Conservation (phyloP, 768 basidiomycete genomes). For the Pulveroboletus sp. region DNA sequence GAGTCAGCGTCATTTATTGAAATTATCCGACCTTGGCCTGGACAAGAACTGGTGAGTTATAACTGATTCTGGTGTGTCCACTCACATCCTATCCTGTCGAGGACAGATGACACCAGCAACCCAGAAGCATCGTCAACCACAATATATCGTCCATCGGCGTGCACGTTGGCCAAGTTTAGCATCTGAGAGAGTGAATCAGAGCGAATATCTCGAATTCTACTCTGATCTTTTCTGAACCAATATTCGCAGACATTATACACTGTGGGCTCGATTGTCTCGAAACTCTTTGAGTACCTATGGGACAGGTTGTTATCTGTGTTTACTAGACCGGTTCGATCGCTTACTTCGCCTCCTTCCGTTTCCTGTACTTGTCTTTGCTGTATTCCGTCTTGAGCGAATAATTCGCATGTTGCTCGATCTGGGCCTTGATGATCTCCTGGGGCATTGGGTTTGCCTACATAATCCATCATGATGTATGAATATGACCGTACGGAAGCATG, state of each 20-base stretch:
- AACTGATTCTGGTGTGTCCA: neutral
- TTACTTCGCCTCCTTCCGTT: constrained; percentile 95
- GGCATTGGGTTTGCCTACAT: constrained; percentile 10
- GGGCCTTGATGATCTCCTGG: constrained; percentile 92
- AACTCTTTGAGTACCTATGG: constrained; percentile 78
- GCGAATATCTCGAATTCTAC: constrained; percentile 78
- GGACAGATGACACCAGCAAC: constrained; percentile 75
- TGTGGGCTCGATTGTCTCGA: constrained; percentile 86
- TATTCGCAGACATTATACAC: constrained; percentile 85
- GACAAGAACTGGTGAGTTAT: constrained; percentile 1
- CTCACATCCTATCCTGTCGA: constrained; percentile 85
- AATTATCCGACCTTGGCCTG: constrained; percentile 79
- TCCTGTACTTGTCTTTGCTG: constrained; percentile 97
- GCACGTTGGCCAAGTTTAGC: constrained; percentile 76
- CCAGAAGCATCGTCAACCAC: constrained; percentile 93
- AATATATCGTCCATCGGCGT: constrained; percentile 84
- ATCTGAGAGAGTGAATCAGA: constrained; percentile 89
- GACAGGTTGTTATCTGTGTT: neutral
- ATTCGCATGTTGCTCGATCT: constrained; percentile 90
- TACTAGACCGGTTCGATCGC: constrained; percentile 19
- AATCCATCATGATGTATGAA: constrained; percentile 1
- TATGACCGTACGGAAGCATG: constrained; percentile 62
- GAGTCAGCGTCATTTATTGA: constrained; percentile 88
- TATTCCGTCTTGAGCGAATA: constrained; percentile 96
- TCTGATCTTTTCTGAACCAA: constrained; percentile 84